phyloP scores from a whole-genome alignment of 257 asterid genomes.

The Plantago elongata region DNA sequence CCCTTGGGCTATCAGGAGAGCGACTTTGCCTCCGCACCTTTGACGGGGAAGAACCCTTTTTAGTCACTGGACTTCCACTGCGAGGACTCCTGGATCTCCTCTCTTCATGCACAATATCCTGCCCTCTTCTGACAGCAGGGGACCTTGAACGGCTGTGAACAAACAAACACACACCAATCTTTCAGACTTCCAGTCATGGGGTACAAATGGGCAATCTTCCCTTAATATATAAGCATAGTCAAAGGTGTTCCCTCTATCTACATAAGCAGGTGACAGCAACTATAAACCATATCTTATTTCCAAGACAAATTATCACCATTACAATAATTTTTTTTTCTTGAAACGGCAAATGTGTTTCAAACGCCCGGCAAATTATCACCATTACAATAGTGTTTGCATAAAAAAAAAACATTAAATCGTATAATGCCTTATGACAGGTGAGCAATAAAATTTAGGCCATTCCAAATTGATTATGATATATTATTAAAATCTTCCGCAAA shows the following conservation, averaged over 20 bases:
- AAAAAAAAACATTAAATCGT: no score
- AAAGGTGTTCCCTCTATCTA: no score
- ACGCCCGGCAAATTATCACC: no score
- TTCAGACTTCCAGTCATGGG: background rate
- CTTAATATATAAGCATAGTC: background rate
- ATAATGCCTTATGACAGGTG: no score
- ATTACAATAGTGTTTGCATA: no score
- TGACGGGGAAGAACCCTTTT: slow-evolving; percentile 29
- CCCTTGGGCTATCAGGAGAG: slow-evolving; percentile 33
- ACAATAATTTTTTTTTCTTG: no score
- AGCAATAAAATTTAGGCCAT: no score
- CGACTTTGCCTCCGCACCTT: slow-evolving; percentile 41
- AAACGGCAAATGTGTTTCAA: no score
- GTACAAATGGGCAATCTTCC: background rate
- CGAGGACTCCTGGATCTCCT: slow-evolving; percentile 49
- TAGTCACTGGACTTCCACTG: slow-evolving; percentile 35
- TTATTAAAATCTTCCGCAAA: no score
- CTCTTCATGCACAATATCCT: slow-evolving; percentile 29
- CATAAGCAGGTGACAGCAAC: background rate
- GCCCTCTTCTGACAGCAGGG: slow-evolving; percentile 47
- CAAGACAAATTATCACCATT: no score
- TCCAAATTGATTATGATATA: no score
- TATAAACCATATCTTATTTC: background rate
- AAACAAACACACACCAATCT: background rate
- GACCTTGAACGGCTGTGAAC: slow-evolving; percentile 56